Base-by-base conservation (phyloP, 371 early-diverging fungal species). In the Smittium culicis region DNA sequence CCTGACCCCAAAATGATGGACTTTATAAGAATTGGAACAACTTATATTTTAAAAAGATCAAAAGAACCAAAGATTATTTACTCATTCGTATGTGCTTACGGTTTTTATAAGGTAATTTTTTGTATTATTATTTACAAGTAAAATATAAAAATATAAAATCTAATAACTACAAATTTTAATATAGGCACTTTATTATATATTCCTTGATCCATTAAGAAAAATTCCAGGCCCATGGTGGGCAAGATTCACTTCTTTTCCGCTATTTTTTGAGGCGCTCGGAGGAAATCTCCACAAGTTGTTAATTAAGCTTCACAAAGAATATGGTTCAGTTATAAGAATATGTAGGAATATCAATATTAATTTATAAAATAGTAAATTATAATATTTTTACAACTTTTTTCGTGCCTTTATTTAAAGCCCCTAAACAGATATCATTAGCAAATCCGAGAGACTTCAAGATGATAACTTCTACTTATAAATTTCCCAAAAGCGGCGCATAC, bases 251-350 rank as follows among this genome's bases (percentile, higher is more conserved):
- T 34, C 62, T 24, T 11, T 62, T 20, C 62, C 62, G 11, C 30
- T 14, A 3, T 35, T 31, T 14, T 16, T 62, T 62, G 16, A 32
- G 20, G 2, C 3, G 2, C 5, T 62, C 5, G 20, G 3, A 25
- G 62, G 62, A 31, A 62, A 62, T 20, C 5, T 14, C 24, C 3
- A 5, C 30, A 25, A 5, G 62, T 25, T 29, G 11, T 62, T 30
- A 14, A 20, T 25, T 25, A 11, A 34, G 30, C 16, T 75, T 2
- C 76, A 76, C 35, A 54, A 35, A 0, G 2, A 68, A 24, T 76
- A 77, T 34, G 76, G 76, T 25, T 59, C 68, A 14, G 25, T 77
- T 14, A 76, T 76, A 31, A 72, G 76, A 31, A 34, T 74, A 1
- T 76, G 77, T 28, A 35, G 33, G 45, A 57, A 45, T 45, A 45